Evolutionary conservation across 2,329 filamentous ascomycete genomes (phyloP).

Genomic region (Phaeosphaeriaceae sp.): DNA sequence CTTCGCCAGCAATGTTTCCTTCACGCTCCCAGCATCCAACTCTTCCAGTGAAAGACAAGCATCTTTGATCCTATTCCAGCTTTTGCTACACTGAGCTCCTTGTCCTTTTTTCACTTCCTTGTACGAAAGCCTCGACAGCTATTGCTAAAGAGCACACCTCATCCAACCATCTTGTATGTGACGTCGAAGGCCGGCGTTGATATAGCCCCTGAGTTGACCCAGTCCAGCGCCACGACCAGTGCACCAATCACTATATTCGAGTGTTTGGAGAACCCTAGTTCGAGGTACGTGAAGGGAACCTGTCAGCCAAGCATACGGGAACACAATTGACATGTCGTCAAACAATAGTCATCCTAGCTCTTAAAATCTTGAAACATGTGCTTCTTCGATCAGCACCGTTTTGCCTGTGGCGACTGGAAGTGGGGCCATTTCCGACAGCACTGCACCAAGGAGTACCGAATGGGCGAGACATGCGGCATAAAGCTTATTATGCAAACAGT

Average conservation of each 20-base stretch:
- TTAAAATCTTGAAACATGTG: conserved; percentile 70
- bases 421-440: conserved; percentile 94
- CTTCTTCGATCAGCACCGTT: conserved; percentile 91
- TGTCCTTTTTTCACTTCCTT: conserved; percentile 28
- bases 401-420: conserved; percentile 87
- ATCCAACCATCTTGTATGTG: conserved; percentile 45
- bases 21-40: conserved; percentile 36
- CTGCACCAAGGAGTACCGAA: conserved; percentile 93
- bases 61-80: conserved; percentile 30
- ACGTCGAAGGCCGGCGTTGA: conserved; percentile 26
- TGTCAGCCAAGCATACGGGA: conserved; percentile 36
- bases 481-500: conserved; percentile 83
- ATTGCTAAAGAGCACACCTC: conserved; percentile 21
- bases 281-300: conserved; percentile 37
- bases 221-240: conserved; percentile 22
- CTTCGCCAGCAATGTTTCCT: conserved; percentile 31
- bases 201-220: conserved; percentile 40
- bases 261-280: conserved; percentile 27
- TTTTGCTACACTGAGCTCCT: conserved; percentile 38
- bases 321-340: conserved; percentile 37
- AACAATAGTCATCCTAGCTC: conserved; percentile 37
- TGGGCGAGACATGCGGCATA: conserved; percentile 94
- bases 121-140: conserved; percentile 13
- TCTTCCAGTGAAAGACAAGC: conserved; percentile 38
- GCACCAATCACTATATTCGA: conserved; percentile 31